Conservation (phyloP, 106 monocot species). For the Iris macrosiphon region DNA sequence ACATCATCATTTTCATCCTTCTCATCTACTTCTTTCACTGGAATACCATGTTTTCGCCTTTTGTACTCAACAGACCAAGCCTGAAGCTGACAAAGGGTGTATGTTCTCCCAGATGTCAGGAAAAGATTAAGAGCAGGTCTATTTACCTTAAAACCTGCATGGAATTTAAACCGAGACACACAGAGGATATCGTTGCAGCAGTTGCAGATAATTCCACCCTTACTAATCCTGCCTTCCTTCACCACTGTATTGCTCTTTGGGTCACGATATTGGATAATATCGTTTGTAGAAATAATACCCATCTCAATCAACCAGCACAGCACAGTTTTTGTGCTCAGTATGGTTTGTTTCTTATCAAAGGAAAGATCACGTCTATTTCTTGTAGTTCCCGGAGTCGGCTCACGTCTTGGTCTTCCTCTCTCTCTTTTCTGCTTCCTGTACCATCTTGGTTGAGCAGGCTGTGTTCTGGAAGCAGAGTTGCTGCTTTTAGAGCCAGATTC, state of each 20-base stretch:
- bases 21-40: conserved; percentile 30
- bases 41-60: conserved; percentile 35
- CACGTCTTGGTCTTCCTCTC: conserved; percentile 24
- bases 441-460: conserved; percentile 19
- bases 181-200: conserved; percentile 58
- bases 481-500: conserved; percentile 28
- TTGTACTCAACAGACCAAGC: conserved; percentile 86
- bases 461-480: conserved; percentile 17
- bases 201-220: conserved; percentile 75
- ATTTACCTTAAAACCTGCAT: conserved; percentile 44
- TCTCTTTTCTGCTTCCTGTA: conserved; percentile 30
- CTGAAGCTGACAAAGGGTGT: conserved; percentile 61
- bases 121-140: conserved; percentile 58
- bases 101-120: conserved; percentile 55
- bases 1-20: conserved; percentile 92
- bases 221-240: conserved; percentile 67
- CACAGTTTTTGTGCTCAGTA: conserved; percentile 50
- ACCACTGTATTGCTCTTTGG: conserved; percentile 35
- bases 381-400: conserved; percentile 31
- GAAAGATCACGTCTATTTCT: conserved; percentile 34
- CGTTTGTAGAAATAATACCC: conserved; percentile 49
- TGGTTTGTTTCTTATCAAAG: conserved; percentile 25
- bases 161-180: conserved; percentile 61
- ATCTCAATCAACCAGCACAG: conserved; percentile 80
- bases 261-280: conserved; percentile 43